Base-by-base conservation (phyloP, 2,329 filamentous ascomycete species). In the Ampelomyces quisqualis region DNA sequence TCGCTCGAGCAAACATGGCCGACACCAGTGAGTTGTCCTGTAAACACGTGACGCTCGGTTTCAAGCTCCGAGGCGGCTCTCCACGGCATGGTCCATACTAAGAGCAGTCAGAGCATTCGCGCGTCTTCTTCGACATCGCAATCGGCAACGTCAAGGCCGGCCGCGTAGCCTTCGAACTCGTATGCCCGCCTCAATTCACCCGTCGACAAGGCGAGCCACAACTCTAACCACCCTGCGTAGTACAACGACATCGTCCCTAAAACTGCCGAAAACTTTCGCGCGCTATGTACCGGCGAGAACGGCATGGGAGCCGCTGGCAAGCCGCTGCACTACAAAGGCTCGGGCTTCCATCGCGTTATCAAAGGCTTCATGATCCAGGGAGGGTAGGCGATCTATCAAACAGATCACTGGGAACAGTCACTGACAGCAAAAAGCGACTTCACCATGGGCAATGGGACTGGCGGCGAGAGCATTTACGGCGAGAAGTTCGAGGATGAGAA, bases 341-440 rank as follows among this genome's bases (percentile, higher is more conserved):
- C 88, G 47, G 77, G 75, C 58, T 97, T 98, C 78, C 91, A 98
- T 77, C 87, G 91, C 36, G 87, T 98, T 52, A 98, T 98, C 76
- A 96, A 96, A 78, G 81, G 88, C 62, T 98, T 98, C 73, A 97
- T 98, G 91, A 93, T 96, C 64, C 87, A 96, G 75, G 91, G 93
- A 65, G 91, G 93, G 38, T 34, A 40, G n/a, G 38, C n/a, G 5
- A 29, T 8, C n/a, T 6, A 17, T 7, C 2, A 10, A 11, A 10
- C 11, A 13, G 13, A 22, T 11, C 17, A 18, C 4, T n/a, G 19
- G 13, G n/a, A 23, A n/a, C 7, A 17, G 10, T 21, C 9, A 17
- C 38, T 38, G 14, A 38, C 29, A 26, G 7, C 7, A 8, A 10
- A n/a, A 18, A 40, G 38, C 71, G 93, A 97, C 71, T 98, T 98